Evolutionary conservation across 2,329 filamentous ascomycete genomes (phyloP).

Genomic region (Exophiala spinifera): DNA sequence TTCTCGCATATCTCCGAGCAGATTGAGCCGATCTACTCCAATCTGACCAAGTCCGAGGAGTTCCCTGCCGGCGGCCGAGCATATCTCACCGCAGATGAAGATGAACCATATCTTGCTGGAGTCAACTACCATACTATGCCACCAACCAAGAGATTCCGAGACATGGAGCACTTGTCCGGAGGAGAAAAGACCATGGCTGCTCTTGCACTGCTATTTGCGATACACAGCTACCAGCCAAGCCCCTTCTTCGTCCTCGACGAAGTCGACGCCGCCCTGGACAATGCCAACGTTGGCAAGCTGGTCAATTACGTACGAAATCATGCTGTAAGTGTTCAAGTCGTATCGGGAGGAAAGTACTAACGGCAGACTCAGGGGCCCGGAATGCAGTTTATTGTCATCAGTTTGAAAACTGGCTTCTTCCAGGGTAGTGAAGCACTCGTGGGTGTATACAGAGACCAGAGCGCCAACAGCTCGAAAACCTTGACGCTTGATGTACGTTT

Average conservation of each 20-base stretch:
- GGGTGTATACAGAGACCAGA: conserved; percentile 92
- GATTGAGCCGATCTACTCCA: conserved; percentile 90
- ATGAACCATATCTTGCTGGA: conserved; percentile 90
- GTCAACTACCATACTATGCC: conserved; percentile 99
- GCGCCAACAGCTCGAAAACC: conserved; percentile 85
- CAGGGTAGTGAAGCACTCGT: conserved; percentile 95
- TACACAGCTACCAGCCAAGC: conserved; percentile 91
- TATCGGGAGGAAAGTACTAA: not conserved
- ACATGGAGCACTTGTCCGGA: conserved; percentile 97
- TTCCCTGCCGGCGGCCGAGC: conserved; percentile 86
- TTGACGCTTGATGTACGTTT: conserved; percentile 89
- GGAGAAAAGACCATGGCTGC: conserved; percentile 99
- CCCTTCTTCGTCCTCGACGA: conserved; percentile 99
- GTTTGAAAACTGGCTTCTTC: conserved; percentile 90
- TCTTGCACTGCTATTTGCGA: conserved; percentile 90
- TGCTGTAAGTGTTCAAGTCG: conserved; percentile 43
- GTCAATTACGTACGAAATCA: conserved; percentile 95
- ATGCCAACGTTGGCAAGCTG: conserved; percentile 93
- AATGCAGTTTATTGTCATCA: conserved; percentile 99
- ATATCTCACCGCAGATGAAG: conserved; percentile 92
- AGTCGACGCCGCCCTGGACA: conserved; percentile 96
- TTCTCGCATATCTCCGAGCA: conserved; percentile 94
- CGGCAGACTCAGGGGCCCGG: conserved; percentile 62
- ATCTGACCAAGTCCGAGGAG: conserved; percentile 84
- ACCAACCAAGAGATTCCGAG: conserved; percentile 93